Conservation (phyloP, 805 yeast genomes). For the Ogataea naganishii region DNA sequence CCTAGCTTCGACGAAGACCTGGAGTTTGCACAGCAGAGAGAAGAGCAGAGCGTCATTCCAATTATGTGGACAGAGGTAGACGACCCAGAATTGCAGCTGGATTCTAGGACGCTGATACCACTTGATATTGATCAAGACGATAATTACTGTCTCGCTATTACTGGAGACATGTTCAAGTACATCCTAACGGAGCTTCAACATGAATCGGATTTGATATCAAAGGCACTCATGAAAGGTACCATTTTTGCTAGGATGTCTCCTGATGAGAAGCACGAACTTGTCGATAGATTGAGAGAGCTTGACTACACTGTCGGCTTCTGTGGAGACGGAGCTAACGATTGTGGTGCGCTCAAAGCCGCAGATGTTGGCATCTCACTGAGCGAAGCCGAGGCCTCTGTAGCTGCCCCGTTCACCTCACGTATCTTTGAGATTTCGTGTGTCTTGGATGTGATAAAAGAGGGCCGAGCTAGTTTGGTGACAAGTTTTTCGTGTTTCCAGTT, state of each 20-base stretch:
- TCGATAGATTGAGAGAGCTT: conserved; percentile 71
- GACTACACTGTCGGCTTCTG: conserved; percentile 96
- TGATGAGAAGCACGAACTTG: conserved; percentile 94
- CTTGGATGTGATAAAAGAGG: conserved; percentile 83
- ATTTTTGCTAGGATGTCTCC: conserved; percentile 98
- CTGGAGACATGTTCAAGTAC: conserved; percentile 87
- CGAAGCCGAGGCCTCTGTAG: conserved; percentile 97
- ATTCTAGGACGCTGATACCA: conserved; percentile 55
- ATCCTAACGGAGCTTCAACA: conserved; percentile 50
- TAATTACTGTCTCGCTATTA: conserved; percentile 67
- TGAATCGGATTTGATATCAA: conserved; percentile 30
- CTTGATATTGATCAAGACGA: conserved; percentile 20
- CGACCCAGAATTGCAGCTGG: conserved; percentile 46
- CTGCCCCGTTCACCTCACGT: conserved; percentile 95
- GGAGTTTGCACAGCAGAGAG: conserved; percentile 7
- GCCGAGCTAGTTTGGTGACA: conserved; percentile 90
- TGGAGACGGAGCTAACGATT: conserved; percentile 99
- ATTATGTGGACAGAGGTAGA: conserved; percentile 65
- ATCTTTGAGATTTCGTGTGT: conserved; percentile 90
- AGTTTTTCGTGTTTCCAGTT: conserved; percentile 95
- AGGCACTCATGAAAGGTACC: conserved; percentile 60
- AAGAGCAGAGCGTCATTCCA: conserved; percentile 32
- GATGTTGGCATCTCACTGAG: conserved; percentile 94
- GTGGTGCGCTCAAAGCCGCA: conserved; percentile 97
- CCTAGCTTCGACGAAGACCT: conserved; percentile 43